Conservation (phyloP, 306 rosid species). For the Notholithocarpus densiflorus region DNA sequence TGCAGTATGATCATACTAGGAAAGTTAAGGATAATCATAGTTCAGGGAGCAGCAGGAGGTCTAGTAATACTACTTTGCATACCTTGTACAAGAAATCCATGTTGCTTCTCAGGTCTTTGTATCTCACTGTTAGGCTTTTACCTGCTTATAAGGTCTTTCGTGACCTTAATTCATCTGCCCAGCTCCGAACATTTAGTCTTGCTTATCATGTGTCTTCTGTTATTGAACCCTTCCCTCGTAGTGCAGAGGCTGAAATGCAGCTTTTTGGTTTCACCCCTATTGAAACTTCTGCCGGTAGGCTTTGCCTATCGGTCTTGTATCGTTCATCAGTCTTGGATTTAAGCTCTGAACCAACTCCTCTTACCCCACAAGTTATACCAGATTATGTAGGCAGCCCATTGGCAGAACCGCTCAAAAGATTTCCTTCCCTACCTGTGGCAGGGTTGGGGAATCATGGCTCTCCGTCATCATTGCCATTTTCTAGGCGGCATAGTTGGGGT, state of each 20-base stretch:
- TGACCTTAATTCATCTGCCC: conserved; percentile 61
- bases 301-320: conserved; percentile 66
- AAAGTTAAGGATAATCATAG: conserved; percentile 42
- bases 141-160: conserved; percentile 68
- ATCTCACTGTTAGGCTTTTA: conserved; percentile 67
- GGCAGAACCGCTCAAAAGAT: conserved; percentile 59
- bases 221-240: conserved; percentile 63
- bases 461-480: conserved; percentile 48
- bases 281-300: conserved; percentile 75
- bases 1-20: conserved; percentile 56
- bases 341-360: conserved; percentile 57
- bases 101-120: conserved; percentile 76
- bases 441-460: conserved; percentile 48
- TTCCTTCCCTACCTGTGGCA: conserved; percentile 51
- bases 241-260: conserved; percentile 68
- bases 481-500: conserved; percentile 68
- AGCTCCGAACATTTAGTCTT: conserved; percentile 55
- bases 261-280: conserved; percentile 75
- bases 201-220: conserved; percentile 66
- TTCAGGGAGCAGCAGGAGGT: conserved; percentile 57
- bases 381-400: conserved; percentile 89
- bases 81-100: conserved; percentile 61
- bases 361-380: conserved; percentile 69
- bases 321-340: conserved; percentile 46
- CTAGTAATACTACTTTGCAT: conserved; percentile 43